A percentile compares a stretch with the other conserved stretches of the same genome.
Evolutionary conservation across 1,139 yeast genomes (phyloP).

Genomic region (Geotrichum armillariae): DNA sequence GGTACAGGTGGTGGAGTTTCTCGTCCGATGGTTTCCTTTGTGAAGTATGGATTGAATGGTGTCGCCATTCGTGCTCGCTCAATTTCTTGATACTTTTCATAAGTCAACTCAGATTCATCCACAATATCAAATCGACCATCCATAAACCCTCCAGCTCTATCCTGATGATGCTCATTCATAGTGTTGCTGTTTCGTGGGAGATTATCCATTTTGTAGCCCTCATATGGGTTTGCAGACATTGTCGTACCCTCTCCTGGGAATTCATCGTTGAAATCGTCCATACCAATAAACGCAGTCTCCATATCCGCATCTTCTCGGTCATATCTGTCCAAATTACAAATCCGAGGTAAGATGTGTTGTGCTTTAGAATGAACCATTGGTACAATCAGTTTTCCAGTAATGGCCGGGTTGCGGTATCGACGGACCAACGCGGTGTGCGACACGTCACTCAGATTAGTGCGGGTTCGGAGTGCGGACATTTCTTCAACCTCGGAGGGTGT

Average conservation of each 20-base stretch:
- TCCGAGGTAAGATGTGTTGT: slow-evolving; percentile 29
- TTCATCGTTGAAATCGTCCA: slow-evolving; percentile 9
- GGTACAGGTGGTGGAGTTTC: slow-evolving; percentile 2
- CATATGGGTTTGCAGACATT: background rate
- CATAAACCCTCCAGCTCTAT: slow-evolving; percentile 16
- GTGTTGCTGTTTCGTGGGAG: no score
- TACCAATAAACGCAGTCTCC: slow-evolving; percentile 16
- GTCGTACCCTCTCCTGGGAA: background rate
- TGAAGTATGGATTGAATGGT: slow-evolving; percentile 15
- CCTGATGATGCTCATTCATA: slow-evolving; percentile 8
- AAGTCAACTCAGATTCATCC: slow-evolving; percentile 34
- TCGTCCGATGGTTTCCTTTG: background rate
- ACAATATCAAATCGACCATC: slow-evolving; percentile 33
- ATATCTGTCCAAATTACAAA: slow-evolving; percentile 11
- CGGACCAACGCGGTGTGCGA: slow-evolving; percentile 29
- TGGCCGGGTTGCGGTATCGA: slow-evolving; percentile 38
- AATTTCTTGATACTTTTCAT: slow-evolving; percentile 27
- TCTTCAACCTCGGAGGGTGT: slow-evolving; percentile 29
- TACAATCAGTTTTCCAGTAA: slow-evolving; percentile 33
- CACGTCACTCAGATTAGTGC: slow-evolving; percentile 23
- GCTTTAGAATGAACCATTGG: slow-evolving; percentile 41
- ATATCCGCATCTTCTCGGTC: slow-evolving; percentile 16
- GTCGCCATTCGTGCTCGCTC: slow-evolving; percentile 17
- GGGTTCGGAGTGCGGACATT: slow-evolving; percentile 21
- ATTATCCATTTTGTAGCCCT: slow-evolving; percentile 16